Conservation (phyloP, 1,284 basidiomycete species). For the Moniliophthora roreri region DNA sequence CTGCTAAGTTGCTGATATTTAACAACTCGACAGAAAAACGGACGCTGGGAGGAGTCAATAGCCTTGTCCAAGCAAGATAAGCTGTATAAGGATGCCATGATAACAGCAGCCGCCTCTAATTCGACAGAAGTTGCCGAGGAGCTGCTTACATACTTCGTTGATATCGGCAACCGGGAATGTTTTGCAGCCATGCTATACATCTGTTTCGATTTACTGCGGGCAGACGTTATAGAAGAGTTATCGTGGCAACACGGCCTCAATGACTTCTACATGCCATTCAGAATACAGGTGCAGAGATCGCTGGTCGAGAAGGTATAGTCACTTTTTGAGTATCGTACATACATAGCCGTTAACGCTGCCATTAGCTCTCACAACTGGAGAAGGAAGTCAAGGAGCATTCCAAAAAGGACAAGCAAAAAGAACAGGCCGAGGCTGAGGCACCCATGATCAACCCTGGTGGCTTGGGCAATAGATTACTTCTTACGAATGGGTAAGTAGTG, state of each 20-base stretch:
- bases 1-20: conserved; percentile 4
- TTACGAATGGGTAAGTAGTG: conserved; percentile 65
- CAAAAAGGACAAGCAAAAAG: conserved; percentile 83
- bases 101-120: conserved; percentile 85
- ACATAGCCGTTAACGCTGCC: conserved; percentile 14
- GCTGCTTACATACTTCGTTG: conserved; percentile 90
- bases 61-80: conserved; percentile 94
- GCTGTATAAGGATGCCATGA: conserved; percentile 93
- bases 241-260: conserved; percentile 94
- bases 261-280: conserved; percentile 96
- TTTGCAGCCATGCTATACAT: conserved; percentile 90
- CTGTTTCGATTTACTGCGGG: conserved; percentile 90
- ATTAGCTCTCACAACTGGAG: conserved; percentile 70
- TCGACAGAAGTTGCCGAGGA: conserved; percentile 91
- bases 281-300: conserved; percentile 83
- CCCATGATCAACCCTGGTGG: conserved; percentile 82
- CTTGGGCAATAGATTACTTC: conserved; percentile 56
- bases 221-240: conserved; percentile 92
- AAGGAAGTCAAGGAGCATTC: conserved; percentile 82
- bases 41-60: conserved; percentile 94
- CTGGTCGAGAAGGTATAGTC: conserved; percentile 62
- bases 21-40: conserved; percentile 73
- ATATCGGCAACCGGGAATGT: conserved; percentile 98
- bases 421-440: conserved; percentile 78
- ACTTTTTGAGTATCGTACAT: conserved; percentile 6